Base-by-base conservation (phyloP, 805 yeast species). In the Ogataea trehaloabstinens region DNA sequence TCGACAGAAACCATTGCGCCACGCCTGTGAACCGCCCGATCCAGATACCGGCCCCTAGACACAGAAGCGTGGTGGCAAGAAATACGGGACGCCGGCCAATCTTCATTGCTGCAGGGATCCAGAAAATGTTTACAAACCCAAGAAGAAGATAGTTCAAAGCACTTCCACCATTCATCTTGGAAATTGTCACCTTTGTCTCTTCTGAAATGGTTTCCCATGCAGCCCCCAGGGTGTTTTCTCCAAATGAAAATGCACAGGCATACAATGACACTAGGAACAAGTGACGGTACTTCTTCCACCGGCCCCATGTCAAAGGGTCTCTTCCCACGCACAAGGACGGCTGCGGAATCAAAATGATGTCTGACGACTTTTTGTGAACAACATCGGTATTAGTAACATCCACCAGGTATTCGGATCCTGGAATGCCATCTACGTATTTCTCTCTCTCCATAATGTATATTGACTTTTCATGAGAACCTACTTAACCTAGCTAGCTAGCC, bases 31-130 rank as follows among this genome's bases (percentile, higher is more conserved):
- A 35, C 31, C 33, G 24, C 3, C 44, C 44, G 6, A 32, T 24
- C 49, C 49, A 45, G 20, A 44, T 31, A 12, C 34, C 46, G 11
- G 49, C 27, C 10, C 37, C 28, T 17, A 42, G 17, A 17, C 36
- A 34, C n/a, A 42, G 22, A 5, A 45, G 22, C 4, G 49, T 42
- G 12, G 49, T 45, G 4, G 18, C 6, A 3, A 42, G 28, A 16
- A 42, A 37, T n/a, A 45, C 49, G 28, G 44, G 46, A n/a, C 46
- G 28, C 4, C 46, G 37, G 6, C 49, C 49, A n/a, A 45, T 10
- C 19, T 42, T 45, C 46, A 45, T 45, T 6, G 46, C 49, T 7
- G 36, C 33, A 2, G 49, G 49, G 17, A 42, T 45, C 49, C 49
- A 45, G 25, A 45, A 45, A 15, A 45, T 45, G 35, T 45, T 45